Percentiles rank a stretch among this genome's conserved stretches.
Evolutionary conservation across 345 rosid genomes (phyloP).

Genomic region (Euphorbia lathyris): DNA sequence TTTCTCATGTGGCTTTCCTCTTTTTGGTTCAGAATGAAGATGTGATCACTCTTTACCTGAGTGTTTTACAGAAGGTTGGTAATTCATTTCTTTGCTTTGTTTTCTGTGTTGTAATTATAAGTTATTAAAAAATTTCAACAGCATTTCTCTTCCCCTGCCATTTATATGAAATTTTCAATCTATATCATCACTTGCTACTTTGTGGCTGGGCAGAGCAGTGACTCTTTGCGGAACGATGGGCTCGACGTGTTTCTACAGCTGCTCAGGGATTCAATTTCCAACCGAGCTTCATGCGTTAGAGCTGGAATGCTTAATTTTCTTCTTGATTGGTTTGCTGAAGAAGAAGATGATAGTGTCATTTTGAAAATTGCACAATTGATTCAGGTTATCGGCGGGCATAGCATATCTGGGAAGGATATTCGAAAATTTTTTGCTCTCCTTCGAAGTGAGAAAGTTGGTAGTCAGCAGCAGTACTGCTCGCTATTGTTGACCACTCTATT

Average conservation of each 20-base stretch:
- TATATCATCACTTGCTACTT: conserved; percentile 34
- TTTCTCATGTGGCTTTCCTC: conserved; percentile 27
- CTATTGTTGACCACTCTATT: conserved; percentile 68
- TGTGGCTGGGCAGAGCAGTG: conserved; percentile 99
- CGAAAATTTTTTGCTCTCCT: conserved; percentile 94
- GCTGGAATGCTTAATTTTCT: conserved; percentile 94
- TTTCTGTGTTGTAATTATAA: neutral
- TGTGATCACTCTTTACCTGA: conserved; percentile 80
- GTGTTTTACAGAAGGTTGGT: conserved; percentile 94
- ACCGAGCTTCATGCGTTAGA: conserved; percentile 82
- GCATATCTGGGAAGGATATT: conserved; percentile 97
- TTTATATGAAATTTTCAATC: neutral
- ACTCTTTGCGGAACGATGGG: conserved; percentile 75
- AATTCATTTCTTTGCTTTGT: conserved; percentile 17
- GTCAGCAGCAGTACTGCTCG: conserved; percentile 74
- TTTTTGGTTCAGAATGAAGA: conserved; percentile 79
- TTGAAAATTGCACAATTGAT: conserved; percentile 80
- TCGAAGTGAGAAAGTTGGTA: conserved; percentile 88
- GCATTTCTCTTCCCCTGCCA: neutral
- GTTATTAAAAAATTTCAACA: neutral
- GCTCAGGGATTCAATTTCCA: conserved; percentile 86
- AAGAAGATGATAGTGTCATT: conserved; percentile 63
- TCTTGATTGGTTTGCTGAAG: conserved; percentile 92
- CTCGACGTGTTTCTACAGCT: conserved; percentile 74
- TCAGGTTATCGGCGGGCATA: conserved; percentile 94